Evolutionary conservation across 2,329 filamentous ascomycete genomes (phyloP).

Genomic region (Colletotrichum sp.): DNA sequence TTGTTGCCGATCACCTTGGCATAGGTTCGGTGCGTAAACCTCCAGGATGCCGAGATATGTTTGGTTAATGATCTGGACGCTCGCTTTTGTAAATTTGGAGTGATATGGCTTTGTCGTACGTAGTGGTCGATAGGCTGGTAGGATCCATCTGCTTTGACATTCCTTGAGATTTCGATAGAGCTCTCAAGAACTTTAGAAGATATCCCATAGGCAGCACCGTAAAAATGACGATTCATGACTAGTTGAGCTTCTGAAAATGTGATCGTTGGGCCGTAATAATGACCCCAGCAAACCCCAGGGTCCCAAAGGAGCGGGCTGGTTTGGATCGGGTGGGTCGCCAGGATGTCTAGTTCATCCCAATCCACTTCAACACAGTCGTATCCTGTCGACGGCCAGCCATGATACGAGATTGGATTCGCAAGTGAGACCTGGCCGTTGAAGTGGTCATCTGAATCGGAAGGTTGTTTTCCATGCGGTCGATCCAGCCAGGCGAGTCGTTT

Average conservation of each 20-base stretch:
- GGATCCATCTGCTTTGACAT: accelerated
- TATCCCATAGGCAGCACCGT: accelerated
- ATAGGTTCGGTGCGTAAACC: not conserved
- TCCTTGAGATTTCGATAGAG: accelerated
- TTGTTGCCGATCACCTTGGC: not conserved
- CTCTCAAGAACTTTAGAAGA: accelerated
- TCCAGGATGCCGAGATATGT: not conserved
- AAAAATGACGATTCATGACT: not conserved
- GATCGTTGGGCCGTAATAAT: too few relatives aligned
- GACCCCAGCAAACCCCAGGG: too few relatives aligned
- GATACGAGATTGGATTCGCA: too few relatives aligned
- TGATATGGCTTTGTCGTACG: not conserved
- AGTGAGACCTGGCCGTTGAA: too few relatives aligned
- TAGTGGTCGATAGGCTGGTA: not conserved
- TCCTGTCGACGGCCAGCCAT: too few relatives aligned
- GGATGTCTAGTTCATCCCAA: too few relatives aligned
- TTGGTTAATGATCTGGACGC: not conserved
- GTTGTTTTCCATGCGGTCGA: too few relatives aligned
- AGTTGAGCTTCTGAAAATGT: not conserved
- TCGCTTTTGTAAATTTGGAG: not conserved
- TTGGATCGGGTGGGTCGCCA: too few relatives aligned
- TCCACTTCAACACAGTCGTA: too few relatives aligned
- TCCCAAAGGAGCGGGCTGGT: too few relatives aligned
- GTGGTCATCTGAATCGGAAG: too few relatives aligned
- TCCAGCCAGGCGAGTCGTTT: too few relatives aligned